Conservation (phyloP, 768 basidiomycete species). For the Hortiboletus flavorubellus region DNA sequence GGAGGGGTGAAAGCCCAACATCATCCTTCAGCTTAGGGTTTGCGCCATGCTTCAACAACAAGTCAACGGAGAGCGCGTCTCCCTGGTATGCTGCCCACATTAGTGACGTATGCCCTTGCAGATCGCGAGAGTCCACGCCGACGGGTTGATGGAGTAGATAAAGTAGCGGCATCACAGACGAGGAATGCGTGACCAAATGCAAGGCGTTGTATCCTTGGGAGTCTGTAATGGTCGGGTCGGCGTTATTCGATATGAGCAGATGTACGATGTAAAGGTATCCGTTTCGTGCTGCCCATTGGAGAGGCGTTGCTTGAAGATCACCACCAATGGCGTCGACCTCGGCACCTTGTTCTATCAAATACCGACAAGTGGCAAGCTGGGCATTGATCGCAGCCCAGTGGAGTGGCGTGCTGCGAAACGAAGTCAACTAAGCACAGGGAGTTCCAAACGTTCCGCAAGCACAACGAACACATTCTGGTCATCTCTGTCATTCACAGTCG, state of each 20-base stretch:
- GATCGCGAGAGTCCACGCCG: slow-evolving; percentile 85
- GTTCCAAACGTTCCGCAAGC: background rate
- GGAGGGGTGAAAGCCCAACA: slow-evolving; percentile 80
- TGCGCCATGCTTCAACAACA: slow-evolving; percentile 86
- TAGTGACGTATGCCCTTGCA: slow-evolving; percentile 88
- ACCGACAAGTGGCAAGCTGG: slow-evolving; percentile 83
- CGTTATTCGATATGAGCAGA: slow-evolving; percentile 81
- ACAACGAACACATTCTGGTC: slow-evolving; percentile 67
- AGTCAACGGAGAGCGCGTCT: slow-evolving; percentile 90
- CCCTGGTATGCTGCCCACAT: slow-evolving; percentile 99
- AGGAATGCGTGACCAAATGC: slow-evolving; percentile 93
- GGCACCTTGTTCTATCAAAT: slow-evolving; percentile 87
- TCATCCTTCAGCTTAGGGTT: slow-evolving; percentile 75
- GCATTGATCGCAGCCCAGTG: slow-evolving; percentile 99
- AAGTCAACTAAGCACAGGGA: slow-evolving; percentile 3
- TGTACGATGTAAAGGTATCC: slow-evolving; percentile 97
- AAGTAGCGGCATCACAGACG: slow-evolving; percentile 89
- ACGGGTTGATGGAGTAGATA: slow-evolving; percentile 93
- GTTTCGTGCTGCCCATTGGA: slow-evolving; percentile 98
- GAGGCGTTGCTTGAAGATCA: slow-evolving; percentile 88
- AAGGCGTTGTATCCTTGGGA: slow-evolving; percentile 95
- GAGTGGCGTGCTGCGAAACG: slow-evolving; percentile 58
- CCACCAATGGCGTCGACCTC: slow-evolving; percentile 94
- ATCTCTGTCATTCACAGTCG: slow-evolving; percentile 76
- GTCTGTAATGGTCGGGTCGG: slow-evolving; percentile 90